Evolutionary conservation across 2,329 filamentous ascomycete genomes (phyloP).

Genomic region (Pseudogymnoascus sp.): DNA sequence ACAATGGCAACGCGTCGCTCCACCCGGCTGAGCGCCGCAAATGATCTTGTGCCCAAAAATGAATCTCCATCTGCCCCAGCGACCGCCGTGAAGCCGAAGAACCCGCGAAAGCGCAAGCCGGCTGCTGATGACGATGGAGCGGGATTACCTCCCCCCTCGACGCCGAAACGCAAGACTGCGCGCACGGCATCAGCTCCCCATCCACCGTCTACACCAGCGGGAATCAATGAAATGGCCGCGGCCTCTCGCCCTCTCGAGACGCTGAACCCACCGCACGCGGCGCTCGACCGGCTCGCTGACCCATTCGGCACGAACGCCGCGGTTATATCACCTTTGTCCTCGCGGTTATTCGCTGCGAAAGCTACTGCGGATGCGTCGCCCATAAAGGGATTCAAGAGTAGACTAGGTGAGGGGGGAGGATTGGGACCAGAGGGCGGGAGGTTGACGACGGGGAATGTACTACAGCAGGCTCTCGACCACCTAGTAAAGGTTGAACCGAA

Average conservation of each 20-base stretch:
- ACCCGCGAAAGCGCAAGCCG: background rate
- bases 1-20: conserved; percentile 7
- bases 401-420: conserved; percentile 28
- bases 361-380: conserved; percentile 39
- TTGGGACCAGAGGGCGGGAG: background rate
- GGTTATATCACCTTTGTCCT: conserved; percentile 63
- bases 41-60: background rate
- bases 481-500: conserved; percentile 65
- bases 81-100: background rate
- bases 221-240: conserved; percentile 12
- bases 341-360: conserved; percentile 49
- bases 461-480: conserved; percentile 68
- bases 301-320: conserved; percentile 60
- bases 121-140: conserved; percentile 1
- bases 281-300: conserved; percentile 47
- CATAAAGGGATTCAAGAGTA: conserved; percentile 29
- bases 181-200: conserved; percentile 26
- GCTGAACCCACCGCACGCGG: conserved; percentile 14
- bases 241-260: background rate
- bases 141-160: conserved; percentile 13
- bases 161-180: conserved; percentile 22
- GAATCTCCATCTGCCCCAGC: background rate
- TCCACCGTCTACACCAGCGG: conserved; percentile 39
- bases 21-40: background rate
- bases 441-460: conserved; percentile 58